Percentiles rank a stretch among this genome's conserved stretches.
phyloP scores from a whole-genome alignment of 1,284 basidiomycete species.

The Megacollybia platyphylla region DNA sequence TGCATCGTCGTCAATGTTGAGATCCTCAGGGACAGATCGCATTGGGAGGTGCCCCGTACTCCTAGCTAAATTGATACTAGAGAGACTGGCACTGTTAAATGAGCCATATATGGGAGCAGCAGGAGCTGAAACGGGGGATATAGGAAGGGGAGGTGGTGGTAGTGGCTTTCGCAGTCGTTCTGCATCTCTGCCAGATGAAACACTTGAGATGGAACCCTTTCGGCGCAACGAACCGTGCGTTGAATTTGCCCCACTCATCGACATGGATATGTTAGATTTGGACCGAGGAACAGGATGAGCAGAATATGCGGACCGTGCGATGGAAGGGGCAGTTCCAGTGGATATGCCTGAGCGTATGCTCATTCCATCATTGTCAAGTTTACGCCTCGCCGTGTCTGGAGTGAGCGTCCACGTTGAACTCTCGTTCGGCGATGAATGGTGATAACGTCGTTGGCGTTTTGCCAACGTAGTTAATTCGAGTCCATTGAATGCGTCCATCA shows the following conservation, averaged over 20 bases:
- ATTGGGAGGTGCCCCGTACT: conserved; percentile 20
- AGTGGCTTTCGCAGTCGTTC: neutral
- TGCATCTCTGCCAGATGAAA: neutral
- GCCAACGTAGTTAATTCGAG: conserved; percentile 35
- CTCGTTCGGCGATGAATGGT: neutral
- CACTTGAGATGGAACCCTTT: neutral
- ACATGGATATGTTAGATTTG: neutral
- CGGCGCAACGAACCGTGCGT: neutral
- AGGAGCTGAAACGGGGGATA: conserved; percentile 17
- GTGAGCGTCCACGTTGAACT: neutral
- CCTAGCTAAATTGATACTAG: conserved; percentile 4
- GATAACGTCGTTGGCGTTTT: conserved; percentile 7
- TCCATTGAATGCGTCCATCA: conserved; percentile 57
- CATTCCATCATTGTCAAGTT: neutral
- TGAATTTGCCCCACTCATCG: neutral
- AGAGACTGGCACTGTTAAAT: conserved; percentile 1
- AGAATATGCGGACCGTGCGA: neutral
- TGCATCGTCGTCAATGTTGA: neutral
- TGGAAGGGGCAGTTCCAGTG: conserved; percentile 5
- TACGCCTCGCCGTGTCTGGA: neutral
- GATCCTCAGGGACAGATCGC: conserved; percentile 10
- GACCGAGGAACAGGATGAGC: neutral
- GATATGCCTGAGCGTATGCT: conserved; percentile 3
- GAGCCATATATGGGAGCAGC: conserved; percentile 7
- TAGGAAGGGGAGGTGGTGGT: conserved; percentile 11